phyloP scores from a whole-genome alignment of 768 basidiomycete genomes.

The Termitomyces sp. region DNA sequence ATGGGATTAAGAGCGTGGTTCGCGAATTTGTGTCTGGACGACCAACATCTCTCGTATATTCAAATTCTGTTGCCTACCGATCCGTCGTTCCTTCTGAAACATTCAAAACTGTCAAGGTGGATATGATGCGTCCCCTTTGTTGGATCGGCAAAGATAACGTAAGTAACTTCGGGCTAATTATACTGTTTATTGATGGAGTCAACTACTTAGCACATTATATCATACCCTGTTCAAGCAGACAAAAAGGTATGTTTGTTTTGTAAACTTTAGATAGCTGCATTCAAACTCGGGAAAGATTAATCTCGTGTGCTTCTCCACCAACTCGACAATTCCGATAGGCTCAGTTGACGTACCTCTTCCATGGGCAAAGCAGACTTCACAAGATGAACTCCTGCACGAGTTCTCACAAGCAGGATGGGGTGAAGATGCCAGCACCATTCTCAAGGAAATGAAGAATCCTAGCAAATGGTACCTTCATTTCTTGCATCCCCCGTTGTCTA shows the following conservation, averaged over 20 bases:
- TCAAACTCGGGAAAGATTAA: constrained; percentile 29
- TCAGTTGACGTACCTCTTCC: constrained; percentile 23
- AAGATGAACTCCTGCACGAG: constrained; percentile 37
- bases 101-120: constrained; percentile 31
- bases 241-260: constrained; percentile 25
- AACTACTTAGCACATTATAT: constrained; percentile 41
- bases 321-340: constrained; percentile 21
- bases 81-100: constrained; percentile 37
- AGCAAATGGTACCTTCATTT: constrained; percentile 51
- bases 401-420: constrained; percentile 39
- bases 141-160: constrained; percentile 46
- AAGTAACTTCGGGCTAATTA: neutral
- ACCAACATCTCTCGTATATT: constrained; percentile 29
- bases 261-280: neutral
- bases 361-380: constrained; percentile 37
- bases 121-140: constrained; percentile 31
- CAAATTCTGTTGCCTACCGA: constrained; percentile 44
- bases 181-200: neutral
- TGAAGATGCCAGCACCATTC: constrained; percentile 31
- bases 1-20: constrained; percentile 46
- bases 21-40: constrained; percentile 26
- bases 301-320: constrained; percentile 36
- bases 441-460: constrained; percentile 36
- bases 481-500: constrained; percentile 37
- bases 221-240: constrained; percentile 40